phyloP scores from a whole-genome alignment of 2,329 filamentous ascomycete genomes.

The Xylaria sp. region DNA sequence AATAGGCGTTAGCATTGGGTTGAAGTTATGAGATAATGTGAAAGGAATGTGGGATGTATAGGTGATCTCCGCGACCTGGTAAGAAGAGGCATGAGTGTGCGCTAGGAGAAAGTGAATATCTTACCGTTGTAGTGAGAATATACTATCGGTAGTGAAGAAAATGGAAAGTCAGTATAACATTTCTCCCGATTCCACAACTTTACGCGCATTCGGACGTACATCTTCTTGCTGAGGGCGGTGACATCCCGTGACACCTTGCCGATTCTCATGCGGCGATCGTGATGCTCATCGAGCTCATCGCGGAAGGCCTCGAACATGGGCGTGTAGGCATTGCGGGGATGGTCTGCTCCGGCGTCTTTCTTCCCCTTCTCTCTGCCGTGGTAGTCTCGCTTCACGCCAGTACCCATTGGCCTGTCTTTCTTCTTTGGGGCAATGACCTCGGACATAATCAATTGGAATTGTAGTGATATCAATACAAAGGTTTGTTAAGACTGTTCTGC shows the following conservation, averaged over 20 bases:
- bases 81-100: background rate
- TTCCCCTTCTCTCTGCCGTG: conserved; percentile 61
- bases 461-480: background rate
- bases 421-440: conserved; percentile 44
- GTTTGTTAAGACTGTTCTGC: background rate
- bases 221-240: conserved; percentile 95
- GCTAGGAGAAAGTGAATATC: background rate
- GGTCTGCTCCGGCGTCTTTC: conserved; percentile 43
- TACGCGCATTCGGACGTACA: conserved; percentile 63
- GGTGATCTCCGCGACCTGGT: no score
- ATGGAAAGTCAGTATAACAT: conserved; percentile 24
- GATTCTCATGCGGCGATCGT: conserved; percentile 89
- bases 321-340: conserved; percentile 63
- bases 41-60: background rate
- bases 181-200: background rate
- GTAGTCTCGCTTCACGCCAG: conserved; percentile 65
- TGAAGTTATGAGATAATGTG: background rate
- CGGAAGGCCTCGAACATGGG: conserved; percentile 89
- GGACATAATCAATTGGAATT: conserved; percentile 38
- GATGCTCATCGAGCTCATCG: conserved; percentile 89
- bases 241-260: conserved; percentile 94
- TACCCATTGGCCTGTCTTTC: conserved; percentile 51
- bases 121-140: conserved; percentile 86
- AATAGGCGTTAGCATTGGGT: conserved; percentile 25
- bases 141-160: conserved; percentile 59